These are phyloP conservation scores for Xerocomellus amylosporus DNA, from an alignment of 768 basidiomycete genomes.

Conservation along the genomic window DNA sequence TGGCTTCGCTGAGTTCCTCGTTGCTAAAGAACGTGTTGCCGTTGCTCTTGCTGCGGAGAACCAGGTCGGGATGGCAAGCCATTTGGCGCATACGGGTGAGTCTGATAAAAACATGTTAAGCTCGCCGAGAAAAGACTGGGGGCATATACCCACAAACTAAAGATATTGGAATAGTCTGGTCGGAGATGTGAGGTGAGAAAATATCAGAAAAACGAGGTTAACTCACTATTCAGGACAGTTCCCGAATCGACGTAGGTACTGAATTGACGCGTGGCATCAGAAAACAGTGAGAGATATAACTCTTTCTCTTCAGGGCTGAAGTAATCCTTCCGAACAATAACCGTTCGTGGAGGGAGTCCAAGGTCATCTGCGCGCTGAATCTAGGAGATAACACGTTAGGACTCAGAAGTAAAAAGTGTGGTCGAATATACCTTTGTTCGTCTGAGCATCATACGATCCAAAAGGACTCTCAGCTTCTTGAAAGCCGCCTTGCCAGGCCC, in stretches of 20 bases:
- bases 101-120: slow-evolving; percentile 38
- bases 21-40: slow-evolving; percentile 53
- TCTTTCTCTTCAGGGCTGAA: slow-evolving; percentile 98
- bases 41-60: slow-evolving; percentile 83
- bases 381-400: slow-evolving; percentile 35
- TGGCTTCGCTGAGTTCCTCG: slow-evolving; percentile 66
- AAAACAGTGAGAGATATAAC: slow-evolving; percentile 85
- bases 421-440: slow-evolving; percentile 63
- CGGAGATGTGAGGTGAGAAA: slow-evolving; percentile 2
- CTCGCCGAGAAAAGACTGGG: not conserved
- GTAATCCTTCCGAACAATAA: slow-evolving; percentile 83
- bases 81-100: slow-evolving; percentile 96
- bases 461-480: slow-evolving; percentile 84
- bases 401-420: not conserved
- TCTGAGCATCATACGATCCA: slow-evolving; percentile 95
- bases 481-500: slow-evolving; percentile 82
- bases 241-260: slow-evolving; percentile 87
- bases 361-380: slow-evolving; percentile 95
- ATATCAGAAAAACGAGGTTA: not conserved
- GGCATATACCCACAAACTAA: slow-evolving; percentile 58
- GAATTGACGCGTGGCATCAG: slow-evolving; percentile 91
- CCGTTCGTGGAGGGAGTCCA: slow-evolving; percentile 88
- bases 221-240: slow-evolving; percentile 88
- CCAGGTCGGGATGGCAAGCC: slow-evolving; percentile 94
- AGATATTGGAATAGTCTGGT: slow-evolving; percentile 85